phyloP scores from a whole-genome alignment of 129 eudicot species.

The Solidago caesia region DNA sequence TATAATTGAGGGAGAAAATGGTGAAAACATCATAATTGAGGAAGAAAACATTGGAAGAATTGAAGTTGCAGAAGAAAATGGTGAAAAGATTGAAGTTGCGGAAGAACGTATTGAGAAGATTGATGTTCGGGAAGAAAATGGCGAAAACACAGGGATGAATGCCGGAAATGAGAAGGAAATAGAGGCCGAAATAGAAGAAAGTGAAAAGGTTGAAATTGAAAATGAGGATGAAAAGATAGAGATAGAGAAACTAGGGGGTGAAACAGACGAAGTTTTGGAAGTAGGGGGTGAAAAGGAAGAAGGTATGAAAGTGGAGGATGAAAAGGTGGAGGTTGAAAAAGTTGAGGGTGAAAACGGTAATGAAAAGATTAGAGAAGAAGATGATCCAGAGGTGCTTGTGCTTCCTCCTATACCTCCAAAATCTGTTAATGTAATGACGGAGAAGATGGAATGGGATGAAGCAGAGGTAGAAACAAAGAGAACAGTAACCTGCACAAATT shows the following conservation, averaged over 20 bases:
- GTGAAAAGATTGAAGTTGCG: background rate
- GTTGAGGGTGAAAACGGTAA: slow-evolving; percentile 19
- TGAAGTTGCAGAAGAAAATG: background rate
- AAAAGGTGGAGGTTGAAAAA: slow-evolving; percentile 19
- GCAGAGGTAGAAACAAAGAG: slow-evolving; percentile 52
- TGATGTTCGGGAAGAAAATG: slow-evolving; percentile 8
- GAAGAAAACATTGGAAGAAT: background rate
- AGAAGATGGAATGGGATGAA: slow-evolving; percentile 51
- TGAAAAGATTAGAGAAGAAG: slow-evolving; percentile 16
- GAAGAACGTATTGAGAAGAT: background rate
- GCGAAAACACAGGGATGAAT: background rate
- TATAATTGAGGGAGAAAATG: background rate
- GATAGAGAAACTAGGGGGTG: slow-evolving; percentile 13
- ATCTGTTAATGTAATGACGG: slow-evolving; percentile 34
- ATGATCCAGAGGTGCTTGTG: slow-evolving; percentile 39
- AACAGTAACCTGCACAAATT: slow-evolving; percentile 72
- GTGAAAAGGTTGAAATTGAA: slow-evolving; percentile 15
- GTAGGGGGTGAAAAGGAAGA: slow-evolving; percentile 17
- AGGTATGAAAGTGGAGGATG: slow-evolving; percentile 16
- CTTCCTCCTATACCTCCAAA: slow-evolving; percentile 62
- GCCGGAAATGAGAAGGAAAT: background rate
- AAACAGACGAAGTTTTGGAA: slow-evolving; percentile 10
- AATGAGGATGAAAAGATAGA: slow-evolving; percentile 19
- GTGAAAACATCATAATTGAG: background rate
- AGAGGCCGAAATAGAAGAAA: slow-evolving; percentile 18